A percentile compares a stretch with the other conserved stretches of the same genome.
Evolutionary conservation across 192 early-diverging fungal species (phyloP).

Genomic region (Thamnidium elegans): DNA sequence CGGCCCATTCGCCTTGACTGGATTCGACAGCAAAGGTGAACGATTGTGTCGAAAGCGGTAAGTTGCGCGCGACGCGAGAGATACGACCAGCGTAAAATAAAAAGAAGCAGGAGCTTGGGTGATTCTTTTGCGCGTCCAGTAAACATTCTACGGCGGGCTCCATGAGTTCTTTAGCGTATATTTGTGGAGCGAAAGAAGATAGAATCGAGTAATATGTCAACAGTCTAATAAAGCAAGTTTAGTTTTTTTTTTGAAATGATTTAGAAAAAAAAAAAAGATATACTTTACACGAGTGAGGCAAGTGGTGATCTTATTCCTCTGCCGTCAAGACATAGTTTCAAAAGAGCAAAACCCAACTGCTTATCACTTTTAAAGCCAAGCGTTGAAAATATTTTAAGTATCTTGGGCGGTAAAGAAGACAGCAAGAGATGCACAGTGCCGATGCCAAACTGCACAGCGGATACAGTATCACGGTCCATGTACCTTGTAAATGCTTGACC

Average conservation of each 20-base stretch:
- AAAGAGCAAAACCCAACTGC: conserved; percentile 42
- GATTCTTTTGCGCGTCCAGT: conserved; percentile 38
- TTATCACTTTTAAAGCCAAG: conserved; percentile 48
- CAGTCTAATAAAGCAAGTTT: conserved; percentile 6
- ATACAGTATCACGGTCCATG: conserved; percentile 34
- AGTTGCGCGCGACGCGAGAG: conserved; percentile 31
- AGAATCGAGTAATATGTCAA: conserved; percentile 46
- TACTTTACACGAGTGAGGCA: conserved; percentile 44
- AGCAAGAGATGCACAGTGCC: conserved; percentile 39
- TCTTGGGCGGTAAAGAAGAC: conserved; percentile 44
- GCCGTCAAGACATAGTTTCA: conserved; percentile 39
- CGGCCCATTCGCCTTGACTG: conserved; percentile 28
- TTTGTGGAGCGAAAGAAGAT: conserved; percentile 43
- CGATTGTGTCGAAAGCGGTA: conserved; percentile 27
- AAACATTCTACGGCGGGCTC: conserved; percentile 31
- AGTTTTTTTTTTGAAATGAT: background rate
- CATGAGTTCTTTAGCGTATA: conserved; percentile 35
- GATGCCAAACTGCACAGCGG: conserved; percentile 45
- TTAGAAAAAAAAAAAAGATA: background rate
- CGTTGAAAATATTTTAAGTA: conserved; percentile 41
- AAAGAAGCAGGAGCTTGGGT: conserved; percentile 48
- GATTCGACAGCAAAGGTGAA: conserved; percentile 21
- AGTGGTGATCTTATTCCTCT: conserved; percentile 47
- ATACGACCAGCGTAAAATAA: conserved; percentile 48
- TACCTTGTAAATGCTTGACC: conserved; percentile 7